A percentile compares a stretch with the other conserved stretches of the same genome.
Conservation (phyloP, 257 asterid genomes). For the Jacaranda copaia region DNA sequence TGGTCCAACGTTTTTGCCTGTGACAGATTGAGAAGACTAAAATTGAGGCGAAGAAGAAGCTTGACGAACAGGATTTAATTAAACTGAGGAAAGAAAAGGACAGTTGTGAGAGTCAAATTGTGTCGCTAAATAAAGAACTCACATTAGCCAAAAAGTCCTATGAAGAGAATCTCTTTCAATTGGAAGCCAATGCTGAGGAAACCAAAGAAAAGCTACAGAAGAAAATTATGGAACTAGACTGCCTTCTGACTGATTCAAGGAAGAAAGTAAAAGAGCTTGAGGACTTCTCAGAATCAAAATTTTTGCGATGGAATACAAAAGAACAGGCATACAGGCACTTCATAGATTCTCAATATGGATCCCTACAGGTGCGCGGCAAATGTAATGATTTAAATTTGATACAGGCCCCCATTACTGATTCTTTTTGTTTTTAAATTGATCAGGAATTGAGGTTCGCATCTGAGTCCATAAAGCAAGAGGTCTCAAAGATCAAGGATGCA, state of each 20-base stretch:
- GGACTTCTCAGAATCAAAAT: constrained; percentile 80
- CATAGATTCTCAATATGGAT: constrained; percentile 71
- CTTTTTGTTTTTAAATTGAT: constrained; percentile 34
- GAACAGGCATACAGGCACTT: constrained; percentile 75
- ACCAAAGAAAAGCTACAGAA: constrained; percentile 59
- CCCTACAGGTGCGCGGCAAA: constrained; percentile 70
- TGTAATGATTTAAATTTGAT: constrained; percentile 29
- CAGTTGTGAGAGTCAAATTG: constrained; percentile 58
- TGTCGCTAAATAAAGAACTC: constrained; percentile 64
- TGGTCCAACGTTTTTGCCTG: constrained; percentile 32
- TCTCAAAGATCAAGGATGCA: constrained; percentile 59
- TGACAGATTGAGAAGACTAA: constrained; percentile 75
- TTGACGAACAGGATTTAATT: constrained; percentile 58
- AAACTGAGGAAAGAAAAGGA: constrained; percentile 68
- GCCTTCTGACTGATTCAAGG: constrained; percentile 65
- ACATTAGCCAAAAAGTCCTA: constrained; percentile 54
- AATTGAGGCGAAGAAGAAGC: constrained; percentile 73
- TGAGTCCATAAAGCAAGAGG: constrained; percentile 79
- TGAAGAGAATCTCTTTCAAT: constrained; percentile 56
- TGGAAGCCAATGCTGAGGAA: constrained; percentile 67
- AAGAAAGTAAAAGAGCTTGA: constrained; percentile 83
- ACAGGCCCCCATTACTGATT: constrained; percentile 14
- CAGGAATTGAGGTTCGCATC: constrained; percentile 80
- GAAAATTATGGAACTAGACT: constrained; percentile 72
- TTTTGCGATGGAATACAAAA: constrained; percentile 74